These are phyloP conservation scores for Mesotaenium endlicherianum DNA, from an alignment of 139 green algal species.

Conservation along the genomic window DNA sequence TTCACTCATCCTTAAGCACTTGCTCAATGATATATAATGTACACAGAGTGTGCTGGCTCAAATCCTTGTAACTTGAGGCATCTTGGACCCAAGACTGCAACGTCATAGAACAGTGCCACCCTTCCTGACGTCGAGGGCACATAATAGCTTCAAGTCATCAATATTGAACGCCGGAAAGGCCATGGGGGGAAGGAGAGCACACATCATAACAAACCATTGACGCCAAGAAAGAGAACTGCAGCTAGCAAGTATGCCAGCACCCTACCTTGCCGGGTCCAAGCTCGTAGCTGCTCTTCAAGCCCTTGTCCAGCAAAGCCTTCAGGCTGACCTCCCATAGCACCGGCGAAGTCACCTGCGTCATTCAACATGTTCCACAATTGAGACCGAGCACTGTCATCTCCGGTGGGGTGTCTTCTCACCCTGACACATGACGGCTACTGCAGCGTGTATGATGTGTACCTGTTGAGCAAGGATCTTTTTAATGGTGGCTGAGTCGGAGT, in stretches of 20 bases:
- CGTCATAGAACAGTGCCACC: not conserved
- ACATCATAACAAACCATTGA: not conserved
- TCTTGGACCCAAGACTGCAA: not conserved
- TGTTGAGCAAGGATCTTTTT: conserved; percentile 86
- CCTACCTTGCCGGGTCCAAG: conserved; percentile 64
- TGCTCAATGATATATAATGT: not conserved
- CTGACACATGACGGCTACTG: too few relatives aligned
- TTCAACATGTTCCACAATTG: conserved; percentile 3
- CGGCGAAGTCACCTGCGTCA: conserved; percentile 82
- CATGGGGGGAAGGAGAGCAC: not conserved
- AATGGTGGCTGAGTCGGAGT: conserved; percentile 91
- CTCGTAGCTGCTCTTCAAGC: conserved; percentile 84
- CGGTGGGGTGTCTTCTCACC: too few relatives aligned
- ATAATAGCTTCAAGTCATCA: too few relatives aligned
- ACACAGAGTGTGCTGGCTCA: not conserved
- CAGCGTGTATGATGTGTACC: conserved; percentile 56
- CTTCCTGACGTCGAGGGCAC: not conserved
- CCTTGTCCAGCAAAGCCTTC: conserved; percentile 78
- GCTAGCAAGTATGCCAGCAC: not conserved
- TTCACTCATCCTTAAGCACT: not conserved
- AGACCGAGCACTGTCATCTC: too few relatives aligned
- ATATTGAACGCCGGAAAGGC: too few relatives aligned
- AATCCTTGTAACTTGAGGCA: not conserved
- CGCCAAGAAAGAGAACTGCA: not conserved
- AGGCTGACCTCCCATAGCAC: conserved; percentile 95